Conservation (phyloP, 1,139 yeast species). For the Pichia sp. region DNA sequence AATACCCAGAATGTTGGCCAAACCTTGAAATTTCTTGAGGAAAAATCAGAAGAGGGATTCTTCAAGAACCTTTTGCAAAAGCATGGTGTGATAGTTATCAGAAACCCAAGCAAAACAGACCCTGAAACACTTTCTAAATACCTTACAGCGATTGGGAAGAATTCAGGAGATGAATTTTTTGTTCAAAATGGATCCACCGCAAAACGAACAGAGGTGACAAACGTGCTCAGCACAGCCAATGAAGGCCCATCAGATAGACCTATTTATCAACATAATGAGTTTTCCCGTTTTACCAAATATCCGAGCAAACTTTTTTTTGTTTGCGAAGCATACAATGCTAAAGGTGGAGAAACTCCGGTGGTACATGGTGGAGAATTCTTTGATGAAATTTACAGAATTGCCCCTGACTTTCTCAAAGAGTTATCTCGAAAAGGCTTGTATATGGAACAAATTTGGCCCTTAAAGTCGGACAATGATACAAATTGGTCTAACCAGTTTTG, state of each 20-base stretch:
- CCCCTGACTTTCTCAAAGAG: conserved; percentile 29
- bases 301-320: conserved; percentile 32
- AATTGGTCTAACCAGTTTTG: conserved; percentile 33
- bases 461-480: conserved; percentile 17
- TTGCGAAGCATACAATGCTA: conserved; percentile 25
- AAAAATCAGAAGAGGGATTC: no score
- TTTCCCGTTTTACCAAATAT: conserved; percentile 30
- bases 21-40: no score
- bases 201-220: conserved; percentile 28
- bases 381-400: conserved; percentile 20
- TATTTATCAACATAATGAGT: conserved; percentile 34
- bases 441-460: conserved; percentile 21
- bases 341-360: conserved; percentile 34
- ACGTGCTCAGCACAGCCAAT: conserved; percentile 32
- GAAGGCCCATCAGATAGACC: conserved; percentile 28
- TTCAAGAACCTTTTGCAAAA: background rate
- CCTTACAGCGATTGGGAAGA: background rate
- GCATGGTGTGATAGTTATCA: background rate
- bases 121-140: background rate
- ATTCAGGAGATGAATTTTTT: conserved; percentile 20
- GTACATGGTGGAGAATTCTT: conserved; percentile 35
- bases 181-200: conserved; percentile 33
- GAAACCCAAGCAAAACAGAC: background rate
- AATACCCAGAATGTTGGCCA: no score
- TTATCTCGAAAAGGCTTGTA: conserved; percentile 28